Base-by-base conservation (phyloP, 2,329 filamentous ascomycete species). In the Fusarium verticillioides region DNA sequence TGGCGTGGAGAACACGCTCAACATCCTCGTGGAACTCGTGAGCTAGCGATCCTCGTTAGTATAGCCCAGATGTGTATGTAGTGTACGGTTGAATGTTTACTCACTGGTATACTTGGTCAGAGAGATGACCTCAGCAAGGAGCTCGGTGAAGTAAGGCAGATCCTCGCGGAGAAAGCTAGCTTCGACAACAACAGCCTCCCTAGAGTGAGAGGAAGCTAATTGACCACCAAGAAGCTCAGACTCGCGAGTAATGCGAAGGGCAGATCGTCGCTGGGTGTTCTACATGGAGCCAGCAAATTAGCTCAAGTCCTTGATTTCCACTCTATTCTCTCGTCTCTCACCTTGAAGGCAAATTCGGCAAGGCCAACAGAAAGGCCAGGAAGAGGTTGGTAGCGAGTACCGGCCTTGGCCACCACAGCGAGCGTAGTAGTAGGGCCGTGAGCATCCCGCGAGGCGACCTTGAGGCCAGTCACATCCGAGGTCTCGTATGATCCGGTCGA, bases 331-430 rank as follows among this genome's bases (percentile, higher is more conserved):
- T 65, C 57, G 30, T 63, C 54, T 54, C 70, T 76, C 61, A 95
- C 96, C 94, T 97, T 97, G 91, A 98, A 99, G 75, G 97, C 96
- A 87, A 97, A 99, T 83, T 94, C 93, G 87, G 96, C 93, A 76
- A 99, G 89, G 66, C 93, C 96, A 81, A 95, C 93, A 74, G 96
- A 93, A 83, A 98, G 89, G 75, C 96, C 96, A 73, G 96, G 96
- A 77, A 93, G 88, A 74, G 94, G 90, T 87, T 99, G 92, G 85
- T 96, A 98, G 84, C 96, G 90, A 74, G 96, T 97, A 80, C 96
- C 96, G 73, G 95, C 96, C 88, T 97, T 97, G 77, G 95, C 91
- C 82, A 99, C 94, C 75, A 99, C 85, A 63, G 95, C 95, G 76
- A 99, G 89, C 81, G 94, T 97, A 71, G 95, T 95, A 71, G 96